Base-by-base conservation (phyloP, 108 stramenopile genomes). In the Pseudonitzschia delicatissima region DNA sequence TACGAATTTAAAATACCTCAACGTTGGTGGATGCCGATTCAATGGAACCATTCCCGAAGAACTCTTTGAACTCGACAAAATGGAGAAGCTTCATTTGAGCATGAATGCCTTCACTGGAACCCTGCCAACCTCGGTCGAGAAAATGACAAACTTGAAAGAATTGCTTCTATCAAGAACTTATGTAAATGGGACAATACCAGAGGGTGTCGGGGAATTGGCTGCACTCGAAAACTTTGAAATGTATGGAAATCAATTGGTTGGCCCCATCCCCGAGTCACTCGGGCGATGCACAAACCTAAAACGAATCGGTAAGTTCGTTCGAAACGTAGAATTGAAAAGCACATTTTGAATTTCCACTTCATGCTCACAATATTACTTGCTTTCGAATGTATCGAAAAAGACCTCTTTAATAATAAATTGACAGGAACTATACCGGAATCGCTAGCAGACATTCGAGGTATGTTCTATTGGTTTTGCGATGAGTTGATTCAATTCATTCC, bases 361-460 rank as follows among this genome's bases (percentile, higher is more conserved):
- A n/a, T n/a, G n/a, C n/a, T n/a, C n/a, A n/a, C n/a, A n/a, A n/a
- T n/a, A n/a, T n/a, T n/a, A n/a, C n/a, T n/a, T n/a, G n/a, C n/a
- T n/a, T n/a, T n/a, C n/a, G n/a, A n/a, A n/a, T n/a, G n/a, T n/a
- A n/a, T n/a, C n/a, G n/a, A n/a, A n/a, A n/a, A 13, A 77, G 86
- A 87, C 45, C 31, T 82, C 17, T 87, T 83, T 55, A 80, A 77
- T 49, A 87, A 87, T 53, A 50, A 66, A 49, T 64, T 87, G 33
- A 64, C 69, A 18, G 80, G 75, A 26, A n/a, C 62, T 18, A 45
- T 75, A 9, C 74, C 74, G 33, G 27, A 44, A 18, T 61, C 67
- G 7, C 34, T 75, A 28, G 27, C 67, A 3, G n/a, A 34, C 5
- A 59, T 59, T 32, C 11, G 36, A 36, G 51, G 51, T 52, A 52